Evolutionary conservation across 306 rosid genomes (phyloP).

Genomic region (Parietaria judaica): DNA sequence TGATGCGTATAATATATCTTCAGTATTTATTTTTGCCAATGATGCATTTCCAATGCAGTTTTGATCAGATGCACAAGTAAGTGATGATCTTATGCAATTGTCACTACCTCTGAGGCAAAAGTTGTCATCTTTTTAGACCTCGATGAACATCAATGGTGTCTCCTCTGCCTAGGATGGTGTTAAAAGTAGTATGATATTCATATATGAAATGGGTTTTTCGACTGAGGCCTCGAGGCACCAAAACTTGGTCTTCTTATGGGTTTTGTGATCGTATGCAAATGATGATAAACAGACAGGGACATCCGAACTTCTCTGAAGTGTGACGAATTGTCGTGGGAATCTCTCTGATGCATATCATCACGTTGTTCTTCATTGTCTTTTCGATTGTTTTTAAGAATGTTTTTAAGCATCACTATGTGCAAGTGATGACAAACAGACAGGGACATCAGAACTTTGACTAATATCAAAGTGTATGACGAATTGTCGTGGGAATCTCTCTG

Average conservation of each 20-base stretch:
- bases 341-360: background rate
- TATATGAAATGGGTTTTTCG: no score
- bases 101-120: slow-evolving; percentile 62
- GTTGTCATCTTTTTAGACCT: background rate
- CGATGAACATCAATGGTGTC: no score
- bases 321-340: slow-evolving; percentile 54
- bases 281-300: slow-evolving; percentile 46
- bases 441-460: slow-evolving; percentile 38
- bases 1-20: slow-evolving; percentile 23
- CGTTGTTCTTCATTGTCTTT: slow-evolving; percentile 23
- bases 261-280: no score
- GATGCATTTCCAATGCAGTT: slow-evolving; percentile 41
- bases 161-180: background rate
- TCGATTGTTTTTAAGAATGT: slow-evolving; percentile 57
- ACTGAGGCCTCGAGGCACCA: no score
- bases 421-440: slow-evolving; percentile 32
- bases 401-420: no score
- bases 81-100: slow-evolving; percentile 57
- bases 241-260: no score
- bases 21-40: slow-evolving; percentile 35
- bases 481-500: slow-evolving; percentile 39
- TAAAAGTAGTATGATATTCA: no score
- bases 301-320: slow-evolving; percentile 25
- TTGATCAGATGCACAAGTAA: slow-evolving; percentile 31
- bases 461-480: slow-evolving; percentile 29